Base-by-base conservation (phyloP, 2,329 filamentous ascomycete genomes). In the Alternaria gaisen region DNA sequence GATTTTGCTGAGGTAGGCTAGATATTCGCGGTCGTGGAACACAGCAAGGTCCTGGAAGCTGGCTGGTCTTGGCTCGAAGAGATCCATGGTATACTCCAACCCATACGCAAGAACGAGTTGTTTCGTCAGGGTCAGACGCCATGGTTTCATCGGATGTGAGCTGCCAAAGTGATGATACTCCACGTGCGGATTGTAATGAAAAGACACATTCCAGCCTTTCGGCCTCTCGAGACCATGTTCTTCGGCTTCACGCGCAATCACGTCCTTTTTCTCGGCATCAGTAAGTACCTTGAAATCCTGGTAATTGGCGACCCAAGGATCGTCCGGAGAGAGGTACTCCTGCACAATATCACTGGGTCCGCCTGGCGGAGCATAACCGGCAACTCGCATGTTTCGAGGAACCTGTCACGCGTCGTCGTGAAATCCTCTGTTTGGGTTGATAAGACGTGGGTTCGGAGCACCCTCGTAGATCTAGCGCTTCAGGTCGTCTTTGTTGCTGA, bases 61-160 rank as follows among this genome's bases (percentile, higher is more conserved):
- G 30, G 95, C 95, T 12, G 90, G 87, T 26, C 94, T 88, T 24
- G 94, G 88, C 53, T 93, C 86, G 80, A 96, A 97, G 67, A 94
- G 90, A 80, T 98, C 93, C 95, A 99, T 98, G 64, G 93, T 93
- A 73, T 94, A 91, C 72, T 96, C 93, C 86, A 99, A 92, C 68
- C 95, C 95, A 78, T 98, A 98, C 1, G 93, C 91, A 76, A 96
- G 90, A 65, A 99, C 93, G 47, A 99, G 87, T 72, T 95, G 93
- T 79, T 99, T 98, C 58, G 95, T 96, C 56, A 99, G 86, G 16
- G 94, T 97, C 66, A 99, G 83, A 36, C 95, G 92, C 94, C 95
- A 98, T 60, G 95, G 95, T 79, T 99, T 99, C 95, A 99, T 99
- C 20, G 95, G 95, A 83, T 99, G 95, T 10, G 92, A 94, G 81